Evolutionary conservation across 116 monocot genomes (phyloP).

Genomic region (Trichopus zeylanicus): DNA sequence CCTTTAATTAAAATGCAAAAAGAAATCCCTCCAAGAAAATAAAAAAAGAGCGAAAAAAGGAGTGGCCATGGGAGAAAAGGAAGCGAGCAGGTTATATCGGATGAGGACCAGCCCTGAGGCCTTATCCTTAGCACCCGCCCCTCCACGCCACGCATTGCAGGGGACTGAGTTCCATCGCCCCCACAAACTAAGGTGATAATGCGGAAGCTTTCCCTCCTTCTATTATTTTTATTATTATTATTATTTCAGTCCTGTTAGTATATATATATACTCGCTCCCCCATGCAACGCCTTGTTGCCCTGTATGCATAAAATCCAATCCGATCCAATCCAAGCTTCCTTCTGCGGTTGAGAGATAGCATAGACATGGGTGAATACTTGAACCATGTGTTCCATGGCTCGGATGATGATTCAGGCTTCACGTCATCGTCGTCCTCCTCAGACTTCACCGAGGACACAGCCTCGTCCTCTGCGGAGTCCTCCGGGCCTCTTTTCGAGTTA

Average conservation of each 20-base stretch:
- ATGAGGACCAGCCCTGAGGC: too few species aligned
- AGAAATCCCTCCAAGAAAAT: too few species aligned
- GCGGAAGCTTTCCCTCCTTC: not conserved
- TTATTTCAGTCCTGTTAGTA: too few species aligned
- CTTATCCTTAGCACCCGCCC: not conserved
- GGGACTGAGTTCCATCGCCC: not conserved
- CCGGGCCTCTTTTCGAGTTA: slow-evolving; percentile 9
- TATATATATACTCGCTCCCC: not conserved
- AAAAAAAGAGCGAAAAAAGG: too few species aligned
- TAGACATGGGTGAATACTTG: not conserved
- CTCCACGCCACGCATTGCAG: not conserved
- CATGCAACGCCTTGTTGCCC: not conserved
- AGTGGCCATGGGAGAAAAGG: too few species aligned
- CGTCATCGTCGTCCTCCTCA: not conserved
- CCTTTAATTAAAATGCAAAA: too few species aligned
- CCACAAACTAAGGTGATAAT: slow-evolving; percentile 1
- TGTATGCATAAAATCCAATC: not conserved
- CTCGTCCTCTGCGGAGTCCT: not conserved
- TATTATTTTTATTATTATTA: too few species aligned
- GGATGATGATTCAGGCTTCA: not conserved
- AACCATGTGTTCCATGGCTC: not conserved
- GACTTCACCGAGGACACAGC: not conserved
- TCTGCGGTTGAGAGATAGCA: too few species aligned
- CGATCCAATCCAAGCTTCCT: too few species aligned
- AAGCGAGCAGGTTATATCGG: too few species aligned